Base-by-base conservation (phyloP, 2,329 filamentous ascomycete genomes). In the Pestalotiopsis sp. region DNA sequence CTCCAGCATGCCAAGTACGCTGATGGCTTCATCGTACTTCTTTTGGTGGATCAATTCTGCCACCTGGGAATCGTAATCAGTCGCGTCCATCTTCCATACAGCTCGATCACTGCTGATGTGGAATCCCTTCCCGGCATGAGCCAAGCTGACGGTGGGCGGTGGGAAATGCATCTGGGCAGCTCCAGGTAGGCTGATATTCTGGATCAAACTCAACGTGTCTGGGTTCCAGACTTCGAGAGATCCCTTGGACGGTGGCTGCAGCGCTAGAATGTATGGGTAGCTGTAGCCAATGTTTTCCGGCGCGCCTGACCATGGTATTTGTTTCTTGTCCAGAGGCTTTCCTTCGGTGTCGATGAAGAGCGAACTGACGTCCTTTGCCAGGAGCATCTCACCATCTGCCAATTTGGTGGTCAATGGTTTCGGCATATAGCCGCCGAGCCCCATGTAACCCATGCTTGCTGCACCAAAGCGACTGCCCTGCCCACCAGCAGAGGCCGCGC, bases 361-460 rank as follows among this genome's bases (percentile, higher is more conserved):
- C 1, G 95, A 97, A 78, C 98, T 97, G 75, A 98, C 94, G 74
- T 99, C 96, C 79, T 97, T 97, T n/a, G 95, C 94, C n/a, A 99
- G 86, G 69, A 99, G 83, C 78, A 98, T 89, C 80, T 98, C 89
- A 4, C 93, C 93, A 72, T 97, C 93, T 2, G 90, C 89, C 13
- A 99, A 85, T 73, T 92, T 92, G 5, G 95, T 91, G 5, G 93
- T 93, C 74, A 99, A 86, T 6, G 96, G 97, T 76, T 93, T 97
- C 1, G 96, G 95, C 68, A 95, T 93, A 83, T 94, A 96, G 57
- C 93, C 93, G 64, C 93, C 94, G 78, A 98, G 91, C 1, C 95
- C 95, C 88, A 98, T 97, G 77, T 98, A 98, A 59, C 95, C 94
- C 94, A 98, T 98, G 62, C 94, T 93, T 7, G 92, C 92, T 2